Base-by-base conservation (phyloP, 2,329 filamentous ascomycete species). In the Penicillium janthinellum region DNA sequence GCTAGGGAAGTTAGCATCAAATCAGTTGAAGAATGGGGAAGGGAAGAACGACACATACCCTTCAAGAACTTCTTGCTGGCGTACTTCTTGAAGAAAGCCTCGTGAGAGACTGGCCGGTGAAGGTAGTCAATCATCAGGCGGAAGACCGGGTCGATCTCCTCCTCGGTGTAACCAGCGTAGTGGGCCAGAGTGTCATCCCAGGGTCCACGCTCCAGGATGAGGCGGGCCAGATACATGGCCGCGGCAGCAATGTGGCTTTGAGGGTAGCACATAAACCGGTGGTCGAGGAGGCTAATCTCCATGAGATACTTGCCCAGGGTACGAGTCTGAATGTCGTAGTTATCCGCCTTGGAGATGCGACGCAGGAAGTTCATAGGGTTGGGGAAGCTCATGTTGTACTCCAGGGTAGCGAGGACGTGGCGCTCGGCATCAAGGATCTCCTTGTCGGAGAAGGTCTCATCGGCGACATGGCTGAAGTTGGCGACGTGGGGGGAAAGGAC, bases 291-390 rank as follows among this genome's bases (percentile, higher is more conserved):
- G 76, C 92, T 95, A 73, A 99, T 97, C 82, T 99, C 95, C 81
- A 96, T 92, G 50, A 99, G 84, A 77, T 98, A 99, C 81, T 99
- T 99, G 77, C 92, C 95, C 61, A 99, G 86, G 49, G 95, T 99
- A 71, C 95, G 91, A 62, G 93, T 96, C 77, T 97, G 92, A 71
- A 98, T 96, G 78, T 99, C 94, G 80, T 99, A 99, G 83, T 96
- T 95, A 81, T 99, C 96, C 72, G 95, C 96, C 84, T 99, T 99
- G 63, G 94, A 98, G 78, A 99, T 96, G 68, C 96, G 91, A 66
- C 95, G 91, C 62, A 99, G 87, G 82, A 99, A 99, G 85, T 99
- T 99, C 95, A 99, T 99, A 22, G 95, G 95, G 79, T 99, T 99
- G 58, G 95, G 95, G 74, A 97, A 99, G 82, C 93, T 97, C 65